Evolutionary conservation across 495 filamentous ascomycete species (phyloP).

Genomic region (Penicillium pancosmium): DNA sequence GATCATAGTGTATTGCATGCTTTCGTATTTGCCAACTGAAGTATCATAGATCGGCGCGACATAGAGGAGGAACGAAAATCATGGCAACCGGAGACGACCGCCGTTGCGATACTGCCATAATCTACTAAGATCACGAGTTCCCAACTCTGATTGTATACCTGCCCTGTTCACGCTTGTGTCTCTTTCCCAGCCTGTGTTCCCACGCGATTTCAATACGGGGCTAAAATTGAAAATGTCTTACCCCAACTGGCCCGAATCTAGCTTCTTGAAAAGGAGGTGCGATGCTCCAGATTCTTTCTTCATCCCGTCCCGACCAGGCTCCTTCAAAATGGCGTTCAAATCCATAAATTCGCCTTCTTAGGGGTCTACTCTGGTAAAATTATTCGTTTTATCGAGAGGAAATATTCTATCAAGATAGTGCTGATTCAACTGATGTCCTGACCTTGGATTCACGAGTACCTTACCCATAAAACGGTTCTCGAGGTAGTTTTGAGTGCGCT

Average conservation of each 20-base stretch:
- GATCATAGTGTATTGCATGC: too few relatives aligned
- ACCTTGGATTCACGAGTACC: constrained; percentile 61
- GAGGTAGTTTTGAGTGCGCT: constrained; percentile 22
- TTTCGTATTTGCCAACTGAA: too few relatives aligned
- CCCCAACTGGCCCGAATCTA: background rate
- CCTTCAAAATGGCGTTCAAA: background rate
- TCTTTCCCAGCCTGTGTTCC: background rate
- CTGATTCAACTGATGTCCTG: constrained; percentile 70
- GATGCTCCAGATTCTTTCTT: background rate
- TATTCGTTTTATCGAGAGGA: background rate
- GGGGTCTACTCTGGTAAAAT: constrained; percentile 24
- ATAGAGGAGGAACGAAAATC: too few relatives aligned
- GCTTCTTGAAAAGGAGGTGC: background rate
- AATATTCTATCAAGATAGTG: constrained; percentile 78
- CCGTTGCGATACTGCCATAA: constrained; percentile 72
- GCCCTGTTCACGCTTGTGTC: background rate
- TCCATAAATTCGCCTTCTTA: constrained; percentile 4
- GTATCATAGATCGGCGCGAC: too few relatives aligned
- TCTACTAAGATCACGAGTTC: constrained; percentile 56
- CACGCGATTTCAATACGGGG: background rate
- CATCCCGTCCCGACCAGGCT: background rate
- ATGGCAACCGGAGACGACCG: constrained; percentile 38
- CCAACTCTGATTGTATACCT: background rate
- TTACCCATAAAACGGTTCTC: constrained; percentile 63
- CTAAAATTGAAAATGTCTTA: background rate